Base-by-base conservation (phyloP, 2,329 filamentous ascomycete species). In the Colletotrichum kahawae region DNA sequence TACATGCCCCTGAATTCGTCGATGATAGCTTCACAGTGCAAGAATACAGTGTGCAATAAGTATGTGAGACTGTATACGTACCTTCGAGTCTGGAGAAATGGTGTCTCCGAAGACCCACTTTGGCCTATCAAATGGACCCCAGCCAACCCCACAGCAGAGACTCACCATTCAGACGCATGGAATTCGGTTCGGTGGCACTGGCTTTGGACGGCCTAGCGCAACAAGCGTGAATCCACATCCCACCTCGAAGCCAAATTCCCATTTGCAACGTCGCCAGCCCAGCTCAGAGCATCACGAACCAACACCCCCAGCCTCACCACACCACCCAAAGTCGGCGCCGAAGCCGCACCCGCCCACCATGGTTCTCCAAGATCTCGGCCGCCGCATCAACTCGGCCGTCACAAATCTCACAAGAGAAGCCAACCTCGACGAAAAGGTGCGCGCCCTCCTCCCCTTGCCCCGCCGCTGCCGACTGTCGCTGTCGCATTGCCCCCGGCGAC, bases 301-400 rank as follows among this genome's bases (percentile, higher is more conserved):
- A 75, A 67, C 63, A 29, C n/a, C 63, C 24, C 57, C 13, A 57
- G 29, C 64, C 31, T 56, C 70, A 38, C 54, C 43, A 33, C 31
- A 63, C 43, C 65, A 2, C n/a, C 43, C 43, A 21, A 70, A 77
- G 67, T 59, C 76, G 76, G 76, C 76, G 77, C 70, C 29, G 57
- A n/a, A 77, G 76, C 76, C 75, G 76, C 76, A 77, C 69, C 68
- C 75, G 65, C 68, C 51, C 77, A 83, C 82, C 83, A 99, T 99
- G 97, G 97, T 99, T 90, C 94, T 99, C 83, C 96, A 98, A 92
- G 97, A 99, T 91, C 92, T 99, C 75, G 97, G 97, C 81, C 95
- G 96, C 90, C 97, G 97, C 88, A 98, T 99, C 86, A 98, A 98
- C 88, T 92, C 95, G 89, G 97, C 97, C 81, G 95, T 99, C 87